These are phyloP conservation scores for Pestalotiopsis sp. DNA, from an alignment of 2,329 filamentous ascomycete species.

Conservation along the genomic window DNA sequence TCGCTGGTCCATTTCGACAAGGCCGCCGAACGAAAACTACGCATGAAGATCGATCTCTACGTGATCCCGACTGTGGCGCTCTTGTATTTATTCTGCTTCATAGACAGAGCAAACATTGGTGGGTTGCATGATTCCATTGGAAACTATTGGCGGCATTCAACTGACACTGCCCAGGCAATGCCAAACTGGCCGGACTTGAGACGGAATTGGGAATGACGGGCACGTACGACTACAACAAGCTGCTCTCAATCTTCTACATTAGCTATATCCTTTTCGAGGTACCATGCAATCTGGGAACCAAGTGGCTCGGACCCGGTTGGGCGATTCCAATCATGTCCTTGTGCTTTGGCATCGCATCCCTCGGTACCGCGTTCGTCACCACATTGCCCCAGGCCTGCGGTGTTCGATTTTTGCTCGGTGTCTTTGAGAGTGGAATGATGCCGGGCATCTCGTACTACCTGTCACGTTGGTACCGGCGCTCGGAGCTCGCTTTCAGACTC, in stretches of 20 bases:
- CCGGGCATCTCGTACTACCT: conserved; percentile 77
- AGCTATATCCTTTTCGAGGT: conserved; percentile 76
- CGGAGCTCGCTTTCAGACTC: conserved; percentile 67
- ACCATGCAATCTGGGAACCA: conserved; percentile 69
- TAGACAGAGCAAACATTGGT: conserved; percentile 72
- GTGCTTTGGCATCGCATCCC: conserved; percentile 64
- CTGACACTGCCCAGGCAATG: conserved; percentile 56
- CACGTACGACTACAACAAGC: conserved; percentile 67
- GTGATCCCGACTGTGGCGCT: conserved; percentile 65
- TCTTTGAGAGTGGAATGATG: conserved; percentile 75
- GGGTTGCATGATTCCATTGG: conserved; percentile 15
- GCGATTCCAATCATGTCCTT: conserved; percentile 67
- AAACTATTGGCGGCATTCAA: not conserved
- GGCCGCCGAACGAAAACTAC: conserved; percentile 57
- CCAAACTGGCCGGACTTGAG: conserved; percentile 67
- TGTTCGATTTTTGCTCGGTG: conserved; percentile 68
- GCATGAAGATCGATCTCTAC: conserved; percentile 63
- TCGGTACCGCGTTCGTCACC: conserved; percentile 68
- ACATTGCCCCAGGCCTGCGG: conserved; percentile 53
- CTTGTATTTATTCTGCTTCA: conserved; percentile 73
- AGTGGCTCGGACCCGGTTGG: conserved; percentile 73
- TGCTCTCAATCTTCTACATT: conserved; percentile 72
- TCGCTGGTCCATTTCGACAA: conserved; percentile 57
- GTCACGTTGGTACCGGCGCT: conserved; percentile 65
- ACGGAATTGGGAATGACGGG: conserved; percentile 59